Base-by-base conservation (phyloP, 1,139 yeast species). In the Scheffersomyces segobiensis region DNA sequence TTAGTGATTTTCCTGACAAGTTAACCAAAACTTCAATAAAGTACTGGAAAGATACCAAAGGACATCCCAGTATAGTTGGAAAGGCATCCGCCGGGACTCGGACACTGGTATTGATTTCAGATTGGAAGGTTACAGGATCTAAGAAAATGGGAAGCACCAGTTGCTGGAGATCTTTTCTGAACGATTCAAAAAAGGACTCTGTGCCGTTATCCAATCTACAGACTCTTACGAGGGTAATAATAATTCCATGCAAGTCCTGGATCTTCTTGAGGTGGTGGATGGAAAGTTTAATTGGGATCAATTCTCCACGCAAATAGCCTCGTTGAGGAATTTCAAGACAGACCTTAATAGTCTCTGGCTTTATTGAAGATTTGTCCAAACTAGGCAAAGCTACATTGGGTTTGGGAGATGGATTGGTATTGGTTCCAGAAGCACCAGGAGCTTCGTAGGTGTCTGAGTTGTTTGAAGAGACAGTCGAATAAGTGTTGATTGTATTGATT, bases 71-170 rank as follows among this genome's bases (percentile, higher is more conserved):
- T 17, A 92, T 89, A 0, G 97, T 90, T 0, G 97, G 96, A 69
- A 93, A 91, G 0, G 91, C 87, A 65, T 93, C 97, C 0, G 91
- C 85, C 0, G 98, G 97, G 0, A 93, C 87, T 61, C 88, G 78
- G 24, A 93, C 73, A 53, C 85, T 84, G 1, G 93, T 85, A 49
- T 84, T 84, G 5, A 89, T 81, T 51, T 84, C 88, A 46, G 87
- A 81, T 46, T 80, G 75, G 53, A 87, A 78, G 0, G 89, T 82
- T 6, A 70, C 77, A 0, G 96, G 93, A 68, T 91, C 95, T 22
- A 91, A 86, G 63, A 86, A 88, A n/a, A 93, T 74, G 0, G 97
- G 97, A 0, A 90, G 81, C 1, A 92, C 83, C 53, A 85, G 82
- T 71, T 93, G 98, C 50, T 89, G 86, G 20, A 93, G 77, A 69